These are phyloP conservation scores for Alternaria dauci DNA, from an alignment of 2,329 filamentous ascomycete species.

Conservation along the genomic window DNA sequence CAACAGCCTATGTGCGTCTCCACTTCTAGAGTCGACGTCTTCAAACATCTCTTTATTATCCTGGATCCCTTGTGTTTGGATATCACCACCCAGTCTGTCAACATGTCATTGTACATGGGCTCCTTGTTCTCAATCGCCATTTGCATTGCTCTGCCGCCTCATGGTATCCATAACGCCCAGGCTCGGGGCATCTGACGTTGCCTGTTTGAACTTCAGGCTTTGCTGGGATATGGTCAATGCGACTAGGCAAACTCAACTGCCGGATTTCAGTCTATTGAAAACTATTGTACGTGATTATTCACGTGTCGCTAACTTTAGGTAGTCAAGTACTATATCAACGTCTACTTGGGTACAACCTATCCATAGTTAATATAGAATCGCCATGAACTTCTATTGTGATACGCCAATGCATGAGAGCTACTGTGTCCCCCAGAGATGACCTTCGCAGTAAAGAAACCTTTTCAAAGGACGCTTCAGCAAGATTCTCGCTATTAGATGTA, in stretches of 20 bases:
- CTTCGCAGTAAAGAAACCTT: too few relatives aligned
- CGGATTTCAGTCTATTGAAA: background rate
- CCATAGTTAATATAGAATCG: background rate
- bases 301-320: background rate
- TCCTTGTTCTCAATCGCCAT: constrained; percentile 1
- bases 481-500: too few relatives aligned
- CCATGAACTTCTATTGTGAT: background rate
- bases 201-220: constrained; percentile 17
- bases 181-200: constrained; percentile 15
- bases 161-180: background rate
- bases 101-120: background rate
- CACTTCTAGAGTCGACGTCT: background rate
- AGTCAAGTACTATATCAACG: constrained; percentile 1
- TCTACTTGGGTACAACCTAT: background rate
- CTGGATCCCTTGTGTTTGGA: background rate
- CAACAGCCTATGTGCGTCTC: background rate
- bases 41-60: background rate
- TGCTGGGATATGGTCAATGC: constrained; percentile 16
- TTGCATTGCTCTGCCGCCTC: constrained; percentile 6
- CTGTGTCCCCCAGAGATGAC: background rate
- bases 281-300: background rate
- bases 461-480: too few relatives aligned
- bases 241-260: constrained; percentile 1
- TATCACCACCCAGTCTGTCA: background rate
- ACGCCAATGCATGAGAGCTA: background rate